phyloP scores from a whole-genome alignment of 2,329 filamentous ascomycete species.

The Triangularia verruculosa region DNA sequence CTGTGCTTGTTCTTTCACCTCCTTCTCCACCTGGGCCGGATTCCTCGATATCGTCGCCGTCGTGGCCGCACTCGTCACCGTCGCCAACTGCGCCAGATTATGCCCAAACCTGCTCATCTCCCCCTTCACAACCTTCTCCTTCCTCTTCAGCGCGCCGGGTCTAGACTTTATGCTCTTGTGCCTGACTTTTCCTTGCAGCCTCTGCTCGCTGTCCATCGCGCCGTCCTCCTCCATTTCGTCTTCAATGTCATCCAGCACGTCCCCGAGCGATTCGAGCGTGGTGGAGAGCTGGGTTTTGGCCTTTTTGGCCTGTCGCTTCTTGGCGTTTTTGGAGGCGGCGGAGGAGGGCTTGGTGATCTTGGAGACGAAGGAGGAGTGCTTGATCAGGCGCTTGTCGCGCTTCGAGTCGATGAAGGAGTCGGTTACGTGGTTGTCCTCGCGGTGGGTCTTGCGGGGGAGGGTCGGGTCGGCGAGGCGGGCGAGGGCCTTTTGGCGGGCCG shows the following conservation, averaged over 20 bases:
- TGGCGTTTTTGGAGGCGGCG: conserved; percentile 37
- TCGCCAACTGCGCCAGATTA: conserved; percentile 74
- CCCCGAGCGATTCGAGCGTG: conserved; percentile 71
- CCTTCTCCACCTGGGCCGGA: background rate
- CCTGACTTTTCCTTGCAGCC: conserved; percentile 59
- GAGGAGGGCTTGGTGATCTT: conserved; percentile 63
- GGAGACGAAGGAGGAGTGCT: conserved; percentile 75
- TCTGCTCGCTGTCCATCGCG: conserved; percentile 33
- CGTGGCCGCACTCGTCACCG: background rate
- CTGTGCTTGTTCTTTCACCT: background rate
- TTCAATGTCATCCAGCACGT: conserved; percentile 69
- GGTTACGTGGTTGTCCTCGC: conserved; percentile 47
- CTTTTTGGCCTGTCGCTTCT: conserved; percentile 57
- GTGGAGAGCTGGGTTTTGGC: conserved; percentile 53
- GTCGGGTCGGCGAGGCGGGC: conserved; percentile 51
- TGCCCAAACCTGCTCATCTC: conserved; percentile 82
- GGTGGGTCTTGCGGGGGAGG: conserved; percentile 51
- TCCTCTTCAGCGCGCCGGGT: conserved; percentile 78
- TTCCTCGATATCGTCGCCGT: background rate
- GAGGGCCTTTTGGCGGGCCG: conserved; percentile 55
- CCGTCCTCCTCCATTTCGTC: conserved; percentile 48
- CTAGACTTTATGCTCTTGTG: conserved; percentile 72
- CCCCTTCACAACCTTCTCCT: conserved; percentile 72
- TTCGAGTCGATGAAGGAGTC: conserved; percentile 69
- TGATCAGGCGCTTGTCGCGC: conserved; percentile 78